phyloP scores from a whole-genome alignment of 768 basidiomycete genomes.

The Imleria badia region DNA sequence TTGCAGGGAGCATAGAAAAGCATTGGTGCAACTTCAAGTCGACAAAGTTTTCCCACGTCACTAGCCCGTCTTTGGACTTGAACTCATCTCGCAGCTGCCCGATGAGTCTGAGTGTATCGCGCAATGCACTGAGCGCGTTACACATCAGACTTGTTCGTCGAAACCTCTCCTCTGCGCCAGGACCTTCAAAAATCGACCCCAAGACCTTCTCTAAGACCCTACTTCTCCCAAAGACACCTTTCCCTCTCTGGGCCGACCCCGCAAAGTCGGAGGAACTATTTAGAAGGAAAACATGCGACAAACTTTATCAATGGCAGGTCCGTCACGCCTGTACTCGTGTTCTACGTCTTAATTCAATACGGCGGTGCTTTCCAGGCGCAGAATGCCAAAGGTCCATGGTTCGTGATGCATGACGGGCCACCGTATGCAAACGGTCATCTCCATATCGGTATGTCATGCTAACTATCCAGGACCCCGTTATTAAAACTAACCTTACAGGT shows the following conservation, averaged over 20 bases:
- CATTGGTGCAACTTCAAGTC: no score
- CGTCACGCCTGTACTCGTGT: constrained; percentile 22
- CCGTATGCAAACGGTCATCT: constrained; percentile 97
- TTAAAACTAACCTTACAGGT: constrained; percentile 45
- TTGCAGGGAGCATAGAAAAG: no score
- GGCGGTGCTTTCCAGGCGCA: constrained; percentile 47
- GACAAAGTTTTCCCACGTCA: no score
- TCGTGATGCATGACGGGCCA: constrained; percentile 93
- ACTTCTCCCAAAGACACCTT: constrained; percentile 76
- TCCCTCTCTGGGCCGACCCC: constrained; percentile 71
- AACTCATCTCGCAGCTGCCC: background rate
- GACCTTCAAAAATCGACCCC: constrained; percentile 10
- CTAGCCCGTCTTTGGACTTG: no score
- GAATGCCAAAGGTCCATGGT: constrained; percentile 64
- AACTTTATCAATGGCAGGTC: constrained; percentile 80
- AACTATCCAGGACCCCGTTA: background rate
- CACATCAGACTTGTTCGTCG: constrained; percentile 11
- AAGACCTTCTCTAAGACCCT: constrained; percentile 62
- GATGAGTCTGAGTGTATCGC: constrained; percentile 21
- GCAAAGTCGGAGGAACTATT: constrained; percentile 59
- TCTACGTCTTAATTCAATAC: background rate
- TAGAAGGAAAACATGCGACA: constrained; percentile 62
- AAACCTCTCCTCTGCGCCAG: constrained; percentile 12
- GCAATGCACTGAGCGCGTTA: constrained; percentile 15
- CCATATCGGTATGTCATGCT: constrained; percentile 73